Percentiles rank a stretch among this genome's conserved stretches.
Conservation (phyloP, 108 stramenopile species). For the Poteriospumella lacustris region DNA sequence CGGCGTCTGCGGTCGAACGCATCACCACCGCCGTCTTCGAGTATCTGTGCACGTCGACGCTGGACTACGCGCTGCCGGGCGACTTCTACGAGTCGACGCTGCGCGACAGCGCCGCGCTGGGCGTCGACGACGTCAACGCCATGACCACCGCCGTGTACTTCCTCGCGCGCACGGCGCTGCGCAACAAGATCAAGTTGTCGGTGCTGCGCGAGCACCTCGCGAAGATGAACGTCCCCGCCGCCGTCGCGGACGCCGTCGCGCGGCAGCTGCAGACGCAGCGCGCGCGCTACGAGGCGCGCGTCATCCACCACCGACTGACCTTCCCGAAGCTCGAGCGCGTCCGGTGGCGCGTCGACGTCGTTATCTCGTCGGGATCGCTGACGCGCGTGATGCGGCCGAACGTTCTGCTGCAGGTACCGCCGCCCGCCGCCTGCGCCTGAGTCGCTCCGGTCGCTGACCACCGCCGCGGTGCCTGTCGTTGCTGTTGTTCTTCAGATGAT, state of each 20-base stretch:
- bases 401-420: slow-evolving; percentile 8
- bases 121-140: neutral
- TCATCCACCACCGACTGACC: neutral
- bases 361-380: slow-evolving; percentile 20
- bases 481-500: slow-evolving; percentile 5
- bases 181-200: neutral
- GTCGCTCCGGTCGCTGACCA: neutral
- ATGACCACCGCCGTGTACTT: neutral
- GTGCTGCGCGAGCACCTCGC: neutral
- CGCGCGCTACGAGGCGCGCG: neutral
- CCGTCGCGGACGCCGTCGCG: neutral
- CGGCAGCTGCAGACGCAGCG: neutral
- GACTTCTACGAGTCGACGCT: neutral
- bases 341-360: slow-evolving; percentile 16
- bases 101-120: neutral
- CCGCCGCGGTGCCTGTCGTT: neutral
- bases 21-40: neutral
- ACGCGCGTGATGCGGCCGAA: slow-evolving; percentile 11
- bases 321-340: neutral
- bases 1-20: neutral
- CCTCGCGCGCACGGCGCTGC: neutral
- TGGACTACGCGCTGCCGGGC: neutral
- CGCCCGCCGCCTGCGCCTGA: neutral
- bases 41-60: neutral
- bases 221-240: neutral